A percentile compares a stretch with the other conserved stretches of the same genome.
These are phyloP conservation scores for Sinapis alba DNA, from an alignment of 441 rosid species.

Conservation along the genomic window DNA sequence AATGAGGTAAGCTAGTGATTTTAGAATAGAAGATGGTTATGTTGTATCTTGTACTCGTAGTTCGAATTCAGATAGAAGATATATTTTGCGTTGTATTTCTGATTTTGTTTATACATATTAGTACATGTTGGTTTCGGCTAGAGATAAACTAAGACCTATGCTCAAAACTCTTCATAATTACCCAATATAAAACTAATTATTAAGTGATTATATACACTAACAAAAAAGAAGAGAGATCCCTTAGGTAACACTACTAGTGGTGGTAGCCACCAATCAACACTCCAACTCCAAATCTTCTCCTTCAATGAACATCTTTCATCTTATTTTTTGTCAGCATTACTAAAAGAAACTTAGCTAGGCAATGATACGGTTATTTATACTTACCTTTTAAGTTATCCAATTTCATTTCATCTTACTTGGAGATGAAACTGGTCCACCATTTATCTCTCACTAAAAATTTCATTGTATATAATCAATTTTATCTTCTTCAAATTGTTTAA, in stretches of 20 bases:
- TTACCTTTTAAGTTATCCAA: conserved; percentile 35
- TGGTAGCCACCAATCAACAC: conserved; percentile 33
- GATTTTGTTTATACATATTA: neutral
- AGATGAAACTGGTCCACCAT: conserved; percentile 25
- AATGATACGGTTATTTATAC: conserved; percentile 21
- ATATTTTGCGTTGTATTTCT: neutral
- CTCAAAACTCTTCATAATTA: neutral
- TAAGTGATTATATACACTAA: conserved; percentile 4
- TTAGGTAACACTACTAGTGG: conserved; percentile 33
- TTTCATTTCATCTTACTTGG: conserved; percentile 14
- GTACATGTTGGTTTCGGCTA: neutral
- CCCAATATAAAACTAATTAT: neutral
- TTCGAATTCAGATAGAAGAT: neutral
- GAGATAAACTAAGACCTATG: neutral
- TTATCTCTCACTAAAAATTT: conserved; percentile 10
- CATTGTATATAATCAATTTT: neutral
- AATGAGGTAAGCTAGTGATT: neutral
- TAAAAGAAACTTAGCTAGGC: conserved; percentile 6
- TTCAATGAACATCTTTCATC: conserved; percentile 28
- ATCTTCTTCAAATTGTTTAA: neutral
- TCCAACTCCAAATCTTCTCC: conserved; percentile 29
- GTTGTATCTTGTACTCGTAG: neutral
- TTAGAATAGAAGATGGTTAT: neutral
- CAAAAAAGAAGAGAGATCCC: conserved; percentile 6
- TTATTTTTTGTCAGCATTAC: neutral